A percentile compares a stretch with the other conserved stretches of the same genome.
These are phyloP conservation scores for Ophiostoma sp. DNA, from an alignment of 2,329 filamentous ascomycete genomes.

Conservation along the genomic window DNA sequence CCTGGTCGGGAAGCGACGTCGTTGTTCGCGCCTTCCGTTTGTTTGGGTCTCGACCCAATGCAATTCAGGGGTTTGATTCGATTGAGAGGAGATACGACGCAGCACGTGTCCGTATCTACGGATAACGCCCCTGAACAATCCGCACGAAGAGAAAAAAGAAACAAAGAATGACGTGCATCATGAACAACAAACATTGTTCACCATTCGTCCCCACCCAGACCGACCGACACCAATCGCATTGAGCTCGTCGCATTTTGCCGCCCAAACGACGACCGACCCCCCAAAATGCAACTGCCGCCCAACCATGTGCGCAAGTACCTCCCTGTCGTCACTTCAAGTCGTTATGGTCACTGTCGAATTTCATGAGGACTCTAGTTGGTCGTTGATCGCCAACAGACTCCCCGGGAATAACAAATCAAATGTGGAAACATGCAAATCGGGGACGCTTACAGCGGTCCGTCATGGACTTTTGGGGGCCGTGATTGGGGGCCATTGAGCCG, in stretches of 20 bases:
- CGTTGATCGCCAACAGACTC: background rate
- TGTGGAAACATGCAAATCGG: background rate
- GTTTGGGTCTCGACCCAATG: background rate
- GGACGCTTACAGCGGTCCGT: background rate
- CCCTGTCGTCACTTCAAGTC: background rate
- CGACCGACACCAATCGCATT: background rate
- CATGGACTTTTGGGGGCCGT: background rate
- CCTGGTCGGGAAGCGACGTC: background rate
- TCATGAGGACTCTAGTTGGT: background rate
- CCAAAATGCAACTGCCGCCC: background rate
- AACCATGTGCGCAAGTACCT: background rate
- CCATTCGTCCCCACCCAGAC: background rate
- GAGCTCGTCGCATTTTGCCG: too few species aligned
- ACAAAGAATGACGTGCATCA: background rate
- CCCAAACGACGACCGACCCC: background rate
- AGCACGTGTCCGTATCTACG: constrained; percentile 1
- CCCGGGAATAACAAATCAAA: background rate
- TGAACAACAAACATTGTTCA: background rate
- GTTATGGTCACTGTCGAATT: background rate
- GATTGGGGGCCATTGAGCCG: constrained; percentile 4
- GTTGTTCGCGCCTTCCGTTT: background rate
- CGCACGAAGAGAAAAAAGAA: background rate
- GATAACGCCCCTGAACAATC: background rate
- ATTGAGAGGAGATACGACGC: background rate
- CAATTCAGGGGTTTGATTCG: background rate